Conservation (phyloP, 2,329 filamentous ascomycete species). For the Pezicula carpinea region DNA sequence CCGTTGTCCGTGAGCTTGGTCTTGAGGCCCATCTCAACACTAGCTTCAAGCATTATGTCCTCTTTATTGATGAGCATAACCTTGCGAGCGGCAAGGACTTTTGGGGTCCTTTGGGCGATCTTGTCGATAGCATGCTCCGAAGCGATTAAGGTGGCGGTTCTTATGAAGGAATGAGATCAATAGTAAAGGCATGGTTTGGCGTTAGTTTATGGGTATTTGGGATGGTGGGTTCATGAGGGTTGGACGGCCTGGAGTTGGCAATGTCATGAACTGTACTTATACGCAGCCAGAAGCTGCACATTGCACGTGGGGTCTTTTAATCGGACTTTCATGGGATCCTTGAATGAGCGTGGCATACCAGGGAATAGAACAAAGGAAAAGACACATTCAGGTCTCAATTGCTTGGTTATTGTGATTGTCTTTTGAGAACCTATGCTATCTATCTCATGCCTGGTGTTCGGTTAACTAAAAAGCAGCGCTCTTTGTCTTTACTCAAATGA, state of each 20-base stretch:
- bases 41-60: slow-evolving; percentile 98
- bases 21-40: slow-evolving; percentile 97
- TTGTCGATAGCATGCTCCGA: slow-evolving; percentile 96
- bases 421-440: too few species aligned
- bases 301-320: slow-evolving; percentile 2
- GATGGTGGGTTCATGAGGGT: slow-evolving; percentile 1
- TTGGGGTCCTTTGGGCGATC: slow-evolving; percentile 90
- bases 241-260: slow-evolving; percentile 1
- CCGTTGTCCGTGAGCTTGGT: slow-evolving; percentile 89
- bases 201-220: slow-evolving; percentile 12
- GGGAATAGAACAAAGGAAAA: too few species aligned
- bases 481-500: too few species aligned
- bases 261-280: slow-evolving; percentile 8
- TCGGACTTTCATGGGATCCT: too few species aligned
- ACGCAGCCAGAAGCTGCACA: slow-evolving; percentile 1
- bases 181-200: slow-evolving; percentile 17
- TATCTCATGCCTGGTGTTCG: too few species aligned
- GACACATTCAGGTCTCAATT: too few species aligned
- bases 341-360: too few species aligned
- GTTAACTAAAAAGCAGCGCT: too few species aligned
- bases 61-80: slow-evolving; percentile 96
- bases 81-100: slow-evolving; percentile 93
- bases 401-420: too few species aligned
- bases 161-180: slow-evolving; percentile 12
- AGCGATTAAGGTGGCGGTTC: slow-evolving; percentile 53